Base-by-base conservation (phyloP, 1,139 yeast species). In the Candida smagusa region DNA sequence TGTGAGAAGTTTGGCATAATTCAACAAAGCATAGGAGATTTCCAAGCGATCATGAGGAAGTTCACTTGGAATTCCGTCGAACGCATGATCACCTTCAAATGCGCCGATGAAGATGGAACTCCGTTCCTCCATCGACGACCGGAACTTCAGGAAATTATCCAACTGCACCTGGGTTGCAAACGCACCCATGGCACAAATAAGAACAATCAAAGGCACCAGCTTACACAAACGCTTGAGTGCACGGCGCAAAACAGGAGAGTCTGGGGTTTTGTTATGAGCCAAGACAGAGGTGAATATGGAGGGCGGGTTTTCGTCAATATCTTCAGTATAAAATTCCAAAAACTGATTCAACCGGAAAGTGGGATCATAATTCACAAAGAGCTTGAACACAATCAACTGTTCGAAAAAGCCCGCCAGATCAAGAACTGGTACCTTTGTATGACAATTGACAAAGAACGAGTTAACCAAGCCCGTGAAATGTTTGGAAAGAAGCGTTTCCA, bases 131-230 rank as follows among this genome's bases (percentile, higher is more conserved):
- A 49, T 28, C 6, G 70, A 63, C 29, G 43, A 52, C 12, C 48
- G 46, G 38, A 53, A 67, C 29, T 50, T 58, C 6, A 59, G 50
- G 38, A 65, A 51, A 42, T 67, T 67, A 24, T 65, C 65, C 27
- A 66, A 47, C 40, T 61, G 65, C 3, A 65, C 56, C 0, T 67
- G 58, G 1, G 68, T 58, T 4, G 66, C 47, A 12, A 65, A 35
- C 3, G 58, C 51, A 1, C 72, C 72, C 33, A 65, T 48, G 7
- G 69, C 66, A 51, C 69, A 65, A 3, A 61, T 52, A 27, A 60
- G 37, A 7, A 65, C 44, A 5, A 66, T 43, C 3, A 62, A 37
- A 1, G 71, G 72, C 12, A 63, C 47, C 25, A 50, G 49, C 30
- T 47, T 44, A 38, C 67, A 58, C 27, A 64, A 48, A 9, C 40